Conservation (phyloP, 2,329 filamentous ascomycete species). For the Ambrosiella xylebori region DNA sequence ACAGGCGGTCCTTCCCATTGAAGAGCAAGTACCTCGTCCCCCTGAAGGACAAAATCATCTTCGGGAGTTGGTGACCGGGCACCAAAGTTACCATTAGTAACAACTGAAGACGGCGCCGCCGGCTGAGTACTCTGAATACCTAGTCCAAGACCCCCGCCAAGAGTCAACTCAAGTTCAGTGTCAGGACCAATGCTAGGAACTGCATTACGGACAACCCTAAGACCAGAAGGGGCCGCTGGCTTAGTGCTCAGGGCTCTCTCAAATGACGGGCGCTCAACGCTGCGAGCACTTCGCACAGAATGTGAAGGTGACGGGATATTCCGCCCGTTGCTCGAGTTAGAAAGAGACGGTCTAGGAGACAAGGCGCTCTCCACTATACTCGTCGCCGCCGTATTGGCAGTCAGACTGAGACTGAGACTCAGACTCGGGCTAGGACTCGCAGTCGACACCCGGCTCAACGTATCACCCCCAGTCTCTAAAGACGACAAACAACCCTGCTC, state of each 20-base stretch:
- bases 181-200: conserved; percentile 10
- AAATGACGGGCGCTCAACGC: conserved; percentile 12
- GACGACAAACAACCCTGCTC: not conserved
- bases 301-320: conserved; percentile 11
- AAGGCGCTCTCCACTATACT: conserved; percentile 4
- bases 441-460: conserved; percentile 6
- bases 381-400: not conserved
- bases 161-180: not conserved
- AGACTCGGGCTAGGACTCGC: conserved; percentile 8
- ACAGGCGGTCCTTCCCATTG: conserved; percentile 22
- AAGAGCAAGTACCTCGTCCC: conserved; percentile 21
- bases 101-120: not conserved
- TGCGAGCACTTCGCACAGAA: conserved; percentile 7
- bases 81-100: conserved; percentile 1
- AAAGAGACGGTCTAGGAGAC: conserved; percentile 7
- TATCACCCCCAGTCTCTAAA: conserved; percentile 1
- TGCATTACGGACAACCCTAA: conserved; percentile 10
- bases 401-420: conserved; percentile 7
- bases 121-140: not conserved
- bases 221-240: conserved; percentile 9
- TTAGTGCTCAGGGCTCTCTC: conserved; percentile 8
- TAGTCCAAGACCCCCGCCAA: not conserved
- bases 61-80: conserved; percentile 9
- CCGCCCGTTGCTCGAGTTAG: conserved; percentile 7
- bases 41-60: conserved; percentile 14